phyloP scores from a whole-genome alignment of 2,329 filamentous ascomycete genomes.

The Fusarium siculi region DNA sequence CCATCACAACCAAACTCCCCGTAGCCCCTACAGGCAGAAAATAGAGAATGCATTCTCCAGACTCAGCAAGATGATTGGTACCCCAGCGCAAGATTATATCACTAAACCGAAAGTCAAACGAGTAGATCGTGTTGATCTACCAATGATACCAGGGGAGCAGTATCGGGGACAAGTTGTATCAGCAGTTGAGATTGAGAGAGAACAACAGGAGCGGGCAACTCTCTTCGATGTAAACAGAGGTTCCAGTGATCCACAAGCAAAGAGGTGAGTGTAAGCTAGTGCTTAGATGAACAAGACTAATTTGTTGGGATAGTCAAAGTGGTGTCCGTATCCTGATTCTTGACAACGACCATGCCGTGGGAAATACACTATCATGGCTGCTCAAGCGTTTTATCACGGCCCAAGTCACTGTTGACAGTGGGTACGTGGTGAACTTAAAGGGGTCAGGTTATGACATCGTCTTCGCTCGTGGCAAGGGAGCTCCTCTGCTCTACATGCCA shows the following conservation, averaged over 20 bases:
- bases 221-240: no score
- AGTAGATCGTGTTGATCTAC: conserved; percentile 1
- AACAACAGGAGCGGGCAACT: not conserved
- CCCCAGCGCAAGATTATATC: conserved; percentile 55
- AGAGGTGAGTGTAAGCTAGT: fast-evolving
- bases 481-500: not conserved
- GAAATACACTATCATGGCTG: fast-evolving
- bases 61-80: conserved; percentile 58
- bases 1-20: conserved; percentile 34
- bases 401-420: not conserved
- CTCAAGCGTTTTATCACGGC: fast-evolving
- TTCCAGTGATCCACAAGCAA: fast-evolving
- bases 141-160: conserved; percentile 10
- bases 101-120: not conserved
- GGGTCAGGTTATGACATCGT: not conserved
- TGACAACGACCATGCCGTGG: not conserved
- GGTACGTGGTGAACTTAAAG: not conserved
- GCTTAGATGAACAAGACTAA: not conserved
- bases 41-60: conserved; percentile 56
- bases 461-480: not conserved
- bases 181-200: not conserved
- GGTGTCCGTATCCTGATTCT: not conserved
- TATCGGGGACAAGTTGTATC: not conserved
- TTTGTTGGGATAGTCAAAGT: not conserved
- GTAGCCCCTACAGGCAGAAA: conserved; percentile 48